Evolutionary conservation across 352 stramenopile genomes (phyloP), one percentile per base, ranked within the genome.

Genomic region (Globisporangium middletonii): DNA sequence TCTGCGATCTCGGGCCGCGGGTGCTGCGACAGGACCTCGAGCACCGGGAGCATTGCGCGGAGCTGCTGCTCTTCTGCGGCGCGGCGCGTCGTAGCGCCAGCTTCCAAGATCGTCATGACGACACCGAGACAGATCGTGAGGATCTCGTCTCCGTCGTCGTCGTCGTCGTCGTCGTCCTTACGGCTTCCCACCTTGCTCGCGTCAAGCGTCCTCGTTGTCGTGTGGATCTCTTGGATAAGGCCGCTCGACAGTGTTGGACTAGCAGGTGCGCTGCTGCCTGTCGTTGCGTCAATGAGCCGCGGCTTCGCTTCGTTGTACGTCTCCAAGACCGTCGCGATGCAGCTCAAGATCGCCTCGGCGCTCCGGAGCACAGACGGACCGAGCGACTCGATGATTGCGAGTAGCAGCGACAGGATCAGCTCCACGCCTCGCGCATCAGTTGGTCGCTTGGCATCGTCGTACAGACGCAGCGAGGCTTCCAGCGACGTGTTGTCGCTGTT

Each of bases 91-190:
- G 68, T 61, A 0, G 75, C 73, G 0, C 85, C 85, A 23, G 77
- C 81, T 53, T 94, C 81, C 1, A 94, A 53, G 42, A 94, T 93
- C 9, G 85, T 94, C 61, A 84, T 77, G 2, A 92, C 57, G 33
- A 94, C 67, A 0, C 85, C 82, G 2, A 94, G 63, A 59, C 79
- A 89, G n/a, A 94, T 77, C 3, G 73, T 86, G 51, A 94, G 49
- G 7, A 94, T 84, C 44, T 93, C 85, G 23, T 78, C 71, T 12
- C 69, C 72, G 23, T 83, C 77, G 57, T 77, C 73, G 4, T 86
- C 72, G 12, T 77, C 66, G 30, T 55, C 55, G n/a, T 67, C 54
- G 52, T 23, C 30, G 28, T 8, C 54, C 23, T 23, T 23, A 23
- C 23, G 23, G 44, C 19, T 65, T 50, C 53, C 28, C 27, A 48